phyloP scores from a whole-genome alignment of 2,329 filamentous ascomycete species.

The Clarireedia homoeocarpa region DNA sequence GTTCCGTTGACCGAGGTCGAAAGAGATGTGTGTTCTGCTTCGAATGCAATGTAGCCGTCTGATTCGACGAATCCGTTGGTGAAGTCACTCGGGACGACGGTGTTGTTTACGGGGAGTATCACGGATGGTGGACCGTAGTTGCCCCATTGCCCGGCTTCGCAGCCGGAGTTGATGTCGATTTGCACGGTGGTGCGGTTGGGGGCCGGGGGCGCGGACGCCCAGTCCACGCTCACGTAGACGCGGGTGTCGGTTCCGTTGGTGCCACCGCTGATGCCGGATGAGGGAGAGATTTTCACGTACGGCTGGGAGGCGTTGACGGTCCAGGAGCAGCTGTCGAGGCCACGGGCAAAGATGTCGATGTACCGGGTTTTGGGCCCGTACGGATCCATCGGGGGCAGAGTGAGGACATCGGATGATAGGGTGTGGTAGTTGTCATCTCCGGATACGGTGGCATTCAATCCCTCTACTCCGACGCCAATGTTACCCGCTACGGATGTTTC shows the following conservation, averaged over 20 bases:
- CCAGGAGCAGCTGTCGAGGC: constrained; percentile 44
- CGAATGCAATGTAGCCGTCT: constrained; percentile 48
- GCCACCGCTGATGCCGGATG: constrained; percentile 41
- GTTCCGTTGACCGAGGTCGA: constrained; percentile 33
- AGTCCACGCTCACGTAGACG: constrained; percentile 49
- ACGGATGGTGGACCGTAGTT: constrained; percentile 40
- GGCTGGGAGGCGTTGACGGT: constrained; percentile 38
- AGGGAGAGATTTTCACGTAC: constrained; percentile 45
- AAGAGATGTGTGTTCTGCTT: constrained; percentile 41
- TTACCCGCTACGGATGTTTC: constrained; percentile 53
- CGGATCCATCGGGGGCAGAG: constrained; percentile 48
- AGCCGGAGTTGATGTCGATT: constrained; percentile 45
- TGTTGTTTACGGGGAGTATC: constrained; percentile 46
- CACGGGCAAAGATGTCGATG: constrained; percentile 57
- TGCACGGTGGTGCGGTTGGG: constrained; percentile 39
- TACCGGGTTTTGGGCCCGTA: constrained; percentile 49
- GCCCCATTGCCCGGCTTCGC: constrained; percentile 32
- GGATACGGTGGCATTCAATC: constrained; percentile 57
- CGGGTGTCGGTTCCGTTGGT: constrained; percentile 42
- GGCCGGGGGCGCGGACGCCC: constrained; percentile 36
- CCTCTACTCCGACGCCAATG: constrained; percentile 56
- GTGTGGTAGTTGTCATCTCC: constrained; percentile 58
- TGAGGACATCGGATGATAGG: constrained; percentile 45
- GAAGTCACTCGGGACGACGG: constrained; percentile 42
- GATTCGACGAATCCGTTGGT: constrained; percentile 52